Conservation (phyloP, 768 basidiomycete genomes). For the Leccinum variicolor region DNA sequence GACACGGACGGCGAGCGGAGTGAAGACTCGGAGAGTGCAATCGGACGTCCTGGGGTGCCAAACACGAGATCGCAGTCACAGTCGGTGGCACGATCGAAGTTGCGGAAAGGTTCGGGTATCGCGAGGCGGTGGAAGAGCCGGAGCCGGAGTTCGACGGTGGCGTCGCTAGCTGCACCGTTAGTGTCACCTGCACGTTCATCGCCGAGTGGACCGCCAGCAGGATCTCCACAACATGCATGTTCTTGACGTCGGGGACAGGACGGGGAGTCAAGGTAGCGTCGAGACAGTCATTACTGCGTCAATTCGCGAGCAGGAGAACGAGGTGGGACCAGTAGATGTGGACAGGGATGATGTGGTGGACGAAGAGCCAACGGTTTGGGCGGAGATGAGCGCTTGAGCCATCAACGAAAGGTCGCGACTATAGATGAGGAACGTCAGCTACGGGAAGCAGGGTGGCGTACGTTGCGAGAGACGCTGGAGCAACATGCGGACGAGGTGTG, state of each 20-base stretch:
- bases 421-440: constrained; percentile 48
- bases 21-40: constrained; percentile 24
- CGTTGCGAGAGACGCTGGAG: constrained; percentile 54
- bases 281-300: constrained; percentile 67
- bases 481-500: constrained; percentile 57
- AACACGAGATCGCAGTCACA: constrained; percentile 16
- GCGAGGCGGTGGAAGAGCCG: constrained; percentile 33
- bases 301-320: constrained; percentile 34
- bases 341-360: constrained; percentile 28
- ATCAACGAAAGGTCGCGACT: constrained; percentile 25
- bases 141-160: constrained; percentile 66
- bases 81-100: constrained; percentile 30
- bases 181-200: constrained; percentile 18
- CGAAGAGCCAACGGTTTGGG: constrained; percentile 25
- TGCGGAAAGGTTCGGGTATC: constrained; percentile 30
- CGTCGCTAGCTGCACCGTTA: constrained; percentile 47
- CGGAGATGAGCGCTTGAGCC: constrained; percentile 19
- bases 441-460: constrained; percentile 54
- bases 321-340: constrained; percentile 14
- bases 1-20: constrained; percentile 56
- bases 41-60: background rate
- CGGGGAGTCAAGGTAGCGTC: constrained; percentile 63
- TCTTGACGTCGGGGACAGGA: constrained; percentile 34
- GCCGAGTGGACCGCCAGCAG: background rate
- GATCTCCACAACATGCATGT: constrained; percentile 16